Evolutionary conservation across 2,329 filamentous ascomycete genomes (phyloP).

Genomic region (Epicoccum sorghinum): DNA sequence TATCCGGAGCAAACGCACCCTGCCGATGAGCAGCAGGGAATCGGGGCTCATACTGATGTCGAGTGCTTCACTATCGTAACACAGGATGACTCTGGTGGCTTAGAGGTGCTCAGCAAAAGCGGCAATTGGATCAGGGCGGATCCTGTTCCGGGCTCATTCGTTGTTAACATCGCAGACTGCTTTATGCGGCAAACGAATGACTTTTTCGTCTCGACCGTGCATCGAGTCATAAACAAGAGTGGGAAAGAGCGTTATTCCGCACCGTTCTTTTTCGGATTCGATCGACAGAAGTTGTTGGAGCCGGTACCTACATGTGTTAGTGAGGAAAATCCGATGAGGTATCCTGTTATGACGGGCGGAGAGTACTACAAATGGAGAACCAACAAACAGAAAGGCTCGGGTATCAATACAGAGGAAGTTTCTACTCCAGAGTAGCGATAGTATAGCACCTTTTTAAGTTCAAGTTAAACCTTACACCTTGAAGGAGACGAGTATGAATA

Average conservation of each 20-base stretch:
- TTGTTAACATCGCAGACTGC: conserved; percentile 56
- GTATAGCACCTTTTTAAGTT: too few species aligned
- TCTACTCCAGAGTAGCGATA: too few species aligned
- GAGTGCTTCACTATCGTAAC: conserved; percentile 16
- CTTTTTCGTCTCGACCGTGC: conserved; percentile 59
- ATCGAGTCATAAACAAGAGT: conserved; percentile 28
- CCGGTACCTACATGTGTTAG: conserved; percentile 54
- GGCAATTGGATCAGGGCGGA: conserved; percentile 43
- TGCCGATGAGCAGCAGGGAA: not conserved
- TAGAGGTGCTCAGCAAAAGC: conserved; percentile 45
- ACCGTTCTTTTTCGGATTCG: conserved; percentile 64
- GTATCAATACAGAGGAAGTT: too few species aligned
- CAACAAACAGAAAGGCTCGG: too few species aligned
- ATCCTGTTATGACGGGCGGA: conserved; percentile 23
- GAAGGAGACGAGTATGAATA: too few species aligned
- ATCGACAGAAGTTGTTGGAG: conserved; percentile 57
- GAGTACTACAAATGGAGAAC: too few species aligned
- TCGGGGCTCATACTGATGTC: conserved; percentile 23
- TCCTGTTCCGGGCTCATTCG: conserved; percentile 38
- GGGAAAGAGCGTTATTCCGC: conserved; percentile 56
- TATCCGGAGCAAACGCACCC: conserved; percentile 31
- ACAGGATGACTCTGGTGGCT: conserved; percentile 11
- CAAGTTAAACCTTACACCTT: too few species aligned
- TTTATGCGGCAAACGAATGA: conserved; percentile 60
- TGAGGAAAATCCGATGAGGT: conserved; percentile 55